phyloP scores from a whole-genome alignment of 495 filamentous ascomycete species.

The Schizothecium vesticola region DNA sequence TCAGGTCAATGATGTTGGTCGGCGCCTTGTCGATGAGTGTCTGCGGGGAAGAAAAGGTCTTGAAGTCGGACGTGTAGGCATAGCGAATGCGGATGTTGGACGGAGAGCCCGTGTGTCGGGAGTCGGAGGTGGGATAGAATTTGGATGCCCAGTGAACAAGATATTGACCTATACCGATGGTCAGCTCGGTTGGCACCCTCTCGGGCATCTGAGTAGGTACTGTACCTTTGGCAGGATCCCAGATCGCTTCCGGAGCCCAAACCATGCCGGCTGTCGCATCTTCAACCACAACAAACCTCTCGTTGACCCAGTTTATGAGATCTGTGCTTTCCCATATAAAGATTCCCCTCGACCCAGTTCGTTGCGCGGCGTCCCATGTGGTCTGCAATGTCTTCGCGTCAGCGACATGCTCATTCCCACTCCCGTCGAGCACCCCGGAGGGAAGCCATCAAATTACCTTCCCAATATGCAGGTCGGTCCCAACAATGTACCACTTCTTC shows the following conservation, averaged over 20 bases:
- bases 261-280: conserved; percentile 50
- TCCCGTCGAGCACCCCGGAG: neutral
- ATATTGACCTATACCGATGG: conserved; percentile 31
- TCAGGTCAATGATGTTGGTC: conserved; percentile 42
- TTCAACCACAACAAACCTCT: conserved; percentile 46
- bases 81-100: conserved; percentile 41
- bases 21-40: conserved; percentile 41
- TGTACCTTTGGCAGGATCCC: conserved; percentile 42
- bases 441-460: conserved; percentile 27
- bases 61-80: conserved; percentile 41
- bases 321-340: conserved; percentile 52
- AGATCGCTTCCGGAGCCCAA: conserved; percentile 51
- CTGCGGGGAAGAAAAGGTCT: conserved; percentile 36
- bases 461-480: conserved; percentile 48
- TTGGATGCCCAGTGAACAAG: conserved; percentile 51
- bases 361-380: conserved; percentile 47
- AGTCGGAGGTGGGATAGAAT: conserved; percentile 41
- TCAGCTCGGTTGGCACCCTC: conserved; percentile 6
- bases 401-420: neutral
- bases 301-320: conserved; percentile 42
- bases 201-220: neutral
- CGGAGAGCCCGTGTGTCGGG: conserved; percentile 33
- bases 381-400: conserved; percentile 25
- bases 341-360: conserved; percentile 45
- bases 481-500: conserved; percentile 52